Percentiles rank a stretch among this genome's conserved stretches.
phyloP scores from a whole-genome alignment of 345 rosid species.

The Luvunga scandens region DNA sequence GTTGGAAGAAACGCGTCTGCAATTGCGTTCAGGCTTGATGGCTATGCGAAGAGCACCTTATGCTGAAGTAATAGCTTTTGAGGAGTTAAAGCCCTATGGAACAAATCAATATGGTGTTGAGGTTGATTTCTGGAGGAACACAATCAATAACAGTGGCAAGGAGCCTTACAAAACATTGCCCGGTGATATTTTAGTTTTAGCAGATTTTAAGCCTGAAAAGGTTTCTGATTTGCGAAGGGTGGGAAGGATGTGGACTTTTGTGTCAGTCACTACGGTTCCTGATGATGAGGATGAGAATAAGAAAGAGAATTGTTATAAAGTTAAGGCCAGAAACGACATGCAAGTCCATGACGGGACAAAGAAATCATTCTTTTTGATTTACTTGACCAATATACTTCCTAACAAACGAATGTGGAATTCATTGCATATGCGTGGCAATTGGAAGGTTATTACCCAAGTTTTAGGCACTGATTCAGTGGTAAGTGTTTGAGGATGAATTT shows the following conservation, averaged over 20 bases:
- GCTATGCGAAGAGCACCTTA: slow-evolving; percentile 32
- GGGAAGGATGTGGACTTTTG: slow-evolving; percentile 32
- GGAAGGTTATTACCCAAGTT: slow-evolving; percentile 12
- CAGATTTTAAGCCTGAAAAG: slow-evolving; percentile 33
- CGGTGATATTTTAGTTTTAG: slow-evolving; percentile 37
- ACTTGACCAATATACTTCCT: slow-evolving; percentile 32
- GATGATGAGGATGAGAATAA: not conserved
- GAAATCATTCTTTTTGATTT: not conserved
- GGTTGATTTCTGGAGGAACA: slow-evolving; percentile 34
- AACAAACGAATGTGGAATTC: slow-evolving; percentile 9
- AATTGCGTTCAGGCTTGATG: slow-evolving; percentile 32
- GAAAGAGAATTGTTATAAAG: not conserved
- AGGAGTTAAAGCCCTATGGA: not conserved
- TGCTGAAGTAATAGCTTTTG: slow-evolving; percentile 19
- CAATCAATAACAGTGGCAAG: slow-evolving; percentile 11
- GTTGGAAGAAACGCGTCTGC: slow-evolving; percentile 47
- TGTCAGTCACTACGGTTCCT: slow-evolving; percentile 1
- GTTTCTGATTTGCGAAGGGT: slow-evolving; percentile 32
- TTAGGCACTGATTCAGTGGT: slow-evolving; percentile 12
- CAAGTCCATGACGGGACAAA: not conserved
- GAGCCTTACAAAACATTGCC: slow-evolving; percentile 42
- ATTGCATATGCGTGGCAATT: not conserved
- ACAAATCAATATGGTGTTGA: slow-evolving; percentile 10
- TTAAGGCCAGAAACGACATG: not conserved
- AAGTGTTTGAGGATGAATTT: not conserved